These are phyloP conservation scores for Aspergillus proliferans DNA, from an alignment of 2,329 filamentous ascomycete species.

Conservation along the genomic window DNA sequence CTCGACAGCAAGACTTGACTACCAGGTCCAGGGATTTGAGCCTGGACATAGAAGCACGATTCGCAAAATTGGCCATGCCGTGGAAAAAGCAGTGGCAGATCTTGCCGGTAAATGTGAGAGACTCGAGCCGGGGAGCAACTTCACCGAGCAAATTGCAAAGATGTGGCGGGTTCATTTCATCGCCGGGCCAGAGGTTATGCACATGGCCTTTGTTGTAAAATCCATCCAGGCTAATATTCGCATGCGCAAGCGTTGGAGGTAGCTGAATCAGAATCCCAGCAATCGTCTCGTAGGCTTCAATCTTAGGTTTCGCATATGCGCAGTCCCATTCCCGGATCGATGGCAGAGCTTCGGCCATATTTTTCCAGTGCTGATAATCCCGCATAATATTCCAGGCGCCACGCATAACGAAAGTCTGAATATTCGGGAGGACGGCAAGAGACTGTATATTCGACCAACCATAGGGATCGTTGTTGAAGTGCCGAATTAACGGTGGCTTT, in stretches of 20 bases:
- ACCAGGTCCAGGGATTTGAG: slow-evolving; percentile 65
- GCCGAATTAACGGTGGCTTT: slow-evolving; percentile 62
- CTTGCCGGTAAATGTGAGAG: slow-evolving; percentile 65
- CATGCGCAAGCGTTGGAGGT: slow-evolving; percentile 53
- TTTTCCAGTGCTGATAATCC: slow-evolving; percentile 55
- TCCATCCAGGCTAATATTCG: slow-evolving; percentile 65
- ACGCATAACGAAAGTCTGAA: slow-evolving; percentile 64
- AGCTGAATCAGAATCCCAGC: slow-evolving; percentile 56
- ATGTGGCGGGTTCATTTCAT: slow-evolving; percentile 51
- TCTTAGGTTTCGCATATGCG: slow-evolving; percentile 62
- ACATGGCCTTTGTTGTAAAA: slow-evolving; percentile 62
- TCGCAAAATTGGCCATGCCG: background rate
- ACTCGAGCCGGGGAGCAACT: slow-evolving; percentile 57
- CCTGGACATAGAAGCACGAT: slow-evolving; percentile 11
- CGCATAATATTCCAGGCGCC: slow-evolving; percentile 74
- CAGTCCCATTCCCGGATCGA: slow-evolving; percentile 54
- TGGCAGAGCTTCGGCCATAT: slow-evolving; percentile 58
- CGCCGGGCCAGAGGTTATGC: slow-evolving; percentile 46
- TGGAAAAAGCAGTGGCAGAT: slow-evolving; percentile 66
- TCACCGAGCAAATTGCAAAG: slow-evolving; percentile 60
- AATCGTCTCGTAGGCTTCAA: slow-evolving; percentile 66
- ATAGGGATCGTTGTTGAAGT: slow-evolving; percentile 42
- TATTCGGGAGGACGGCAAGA: slow-evolving; percentile 47
- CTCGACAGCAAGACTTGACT: slow-evolving; percentile 67
- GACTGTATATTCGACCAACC: slow-evolving; percentile 24